A percentile compares a stretch with the other conserved stretches of the same genome.
Evolutionary conservation across 805 yeast species (phyloP).

Genomic region (Candida sphagnicola): DNA sequence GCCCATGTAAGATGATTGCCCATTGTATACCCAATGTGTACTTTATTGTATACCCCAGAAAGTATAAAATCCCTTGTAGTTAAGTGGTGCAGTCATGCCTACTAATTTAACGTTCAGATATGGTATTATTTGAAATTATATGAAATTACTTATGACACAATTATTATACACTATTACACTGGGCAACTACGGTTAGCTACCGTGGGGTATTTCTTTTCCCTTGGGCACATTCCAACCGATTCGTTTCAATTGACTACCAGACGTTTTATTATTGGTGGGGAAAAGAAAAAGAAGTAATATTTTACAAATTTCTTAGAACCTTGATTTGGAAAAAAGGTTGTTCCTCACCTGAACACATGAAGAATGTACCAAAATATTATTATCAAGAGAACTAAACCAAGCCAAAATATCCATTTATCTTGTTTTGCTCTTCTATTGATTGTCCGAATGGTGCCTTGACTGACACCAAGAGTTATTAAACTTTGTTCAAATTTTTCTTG

Average conservation of each 20-base stretch:
- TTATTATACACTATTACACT: not conserved
- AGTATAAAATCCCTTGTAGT: too few relatives aligned
- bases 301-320: not conserved
- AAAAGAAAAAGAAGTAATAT: not conserved
- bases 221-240: too few relatives aligned
- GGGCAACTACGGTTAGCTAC: too few relatives aligned
- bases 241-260: not conserved
- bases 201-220: too few relatives aligned
- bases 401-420: slow-evolving; percentile 85
- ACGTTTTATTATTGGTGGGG: slow-evolving; percentile 2
- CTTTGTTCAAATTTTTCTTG: slow-evolving; percentile 63
- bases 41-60: too few relatives aligned
- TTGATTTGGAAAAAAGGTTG: not conserved
- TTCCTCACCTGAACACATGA: slow-evolving; percentile 52
- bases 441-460: slow-evolving; percentile 74
- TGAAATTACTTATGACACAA: not conserved
- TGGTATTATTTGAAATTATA: too few relatives aligned
- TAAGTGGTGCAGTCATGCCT: too few relatives aligned
- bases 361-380: slow-evolving; percentile 64
- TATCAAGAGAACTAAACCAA: slow-evolving; percentile 60
- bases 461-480: slow-evolving; percentile 79
- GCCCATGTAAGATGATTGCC: too few relatives aligned
- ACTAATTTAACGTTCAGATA: not conserved
- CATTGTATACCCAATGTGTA: too few relatives aligned
- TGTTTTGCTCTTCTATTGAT: slow-evolving; percentile 79